Evolutionary conservation across 1,139 yeast genomes (phyloP).

Genomic region (Yamadazyma triangularis): DNA sequence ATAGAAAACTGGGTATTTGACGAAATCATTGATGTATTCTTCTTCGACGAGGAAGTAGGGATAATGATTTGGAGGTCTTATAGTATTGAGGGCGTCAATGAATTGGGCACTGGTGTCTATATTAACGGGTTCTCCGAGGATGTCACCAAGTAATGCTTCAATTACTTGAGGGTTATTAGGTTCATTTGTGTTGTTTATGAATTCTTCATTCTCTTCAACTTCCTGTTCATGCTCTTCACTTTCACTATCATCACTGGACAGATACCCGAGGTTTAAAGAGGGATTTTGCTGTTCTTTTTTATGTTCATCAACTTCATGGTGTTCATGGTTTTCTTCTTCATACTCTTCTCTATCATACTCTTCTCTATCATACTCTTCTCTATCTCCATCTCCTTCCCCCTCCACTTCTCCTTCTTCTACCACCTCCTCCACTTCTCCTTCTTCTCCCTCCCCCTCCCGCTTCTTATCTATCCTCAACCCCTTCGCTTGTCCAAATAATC

Average conservation of each 20-base stretch:
- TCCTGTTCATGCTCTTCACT: conserved; percentile 6
- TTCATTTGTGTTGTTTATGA: background rate
- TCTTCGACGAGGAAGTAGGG: conserved; percentile 41
- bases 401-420: background rate
- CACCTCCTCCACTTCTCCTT: background rate
- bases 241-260: conserved; percentile 2
- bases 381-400: conserved; percentile 1
- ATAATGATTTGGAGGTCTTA: conserved; percentile 27
- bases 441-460: conserved; percentile 1
- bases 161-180: background rate
- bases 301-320: conserved; percentile 1
- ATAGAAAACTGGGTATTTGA: conserved; percentile 27
- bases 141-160: conserved; percentile 1
- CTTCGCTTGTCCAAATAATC: conserved; percentile 27
- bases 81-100: conserved; percentile 18
- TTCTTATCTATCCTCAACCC: conserved; percentile 19
- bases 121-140: background rate
- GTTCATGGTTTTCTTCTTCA: conserved; percentile 3
- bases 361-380: conserved; percentile 17
- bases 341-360: conserved; percentile 7
- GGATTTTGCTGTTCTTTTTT: conserved; percentile 1
- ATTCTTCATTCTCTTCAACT: conserved; percentile 5
- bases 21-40: conserved; percentile 26
- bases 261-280: conserved; percentile 3
- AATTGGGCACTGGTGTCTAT: conserved; percentile 10